phyloP scores from a whole-genome alignment of 306 rosid species.

The Pyrus bretschneideri region DNA sequence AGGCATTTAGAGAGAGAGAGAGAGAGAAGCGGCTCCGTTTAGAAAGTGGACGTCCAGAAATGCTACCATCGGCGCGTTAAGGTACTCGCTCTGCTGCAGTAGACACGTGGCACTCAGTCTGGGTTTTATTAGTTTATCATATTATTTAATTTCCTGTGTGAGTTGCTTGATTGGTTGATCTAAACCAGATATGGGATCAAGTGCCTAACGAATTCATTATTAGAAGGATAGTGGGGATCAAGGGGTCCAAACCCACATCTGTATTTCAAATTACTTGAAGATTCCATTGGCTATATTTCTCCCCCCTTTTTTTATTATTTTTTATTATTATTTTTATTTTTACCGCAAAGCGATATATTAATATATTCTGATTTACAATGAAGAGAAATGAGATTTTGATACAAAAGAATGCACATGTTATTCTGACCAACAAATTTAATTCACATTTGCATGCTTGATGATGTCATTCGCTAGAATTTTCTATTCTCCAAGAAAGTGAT shows the following conservation, averaged over 20 bases:
- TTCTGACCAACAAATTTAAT: too few relatives aligned
- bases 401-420: rapidly evolving
- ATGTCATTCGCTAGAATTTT: too few relatives aligned
- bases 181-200: conserved; percentile 13
- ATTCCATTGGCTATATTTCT: background rate
- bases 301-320: too few relatives aligned
- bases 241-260: background rate
- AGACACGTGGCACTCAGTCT: background rate
- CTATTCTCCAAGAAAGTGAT: too few relatives aligned
- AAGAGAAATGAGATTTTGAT: too few relatives aligned
- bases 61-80: background rate
- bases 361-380: too few relatives aligned
- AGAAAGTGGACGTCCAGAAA: background rate
- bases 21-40: background rate
- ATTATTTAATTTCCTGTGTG: background rate
- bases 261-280: background rate
- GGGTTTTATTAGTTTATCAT: too few relatives aligned
- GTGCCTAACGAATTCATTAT: conserved; percentile 8
- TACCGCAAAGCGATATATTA: too few relatives aligned
- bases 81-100: background rate
- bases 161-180: background rate
- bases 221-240: background rate
- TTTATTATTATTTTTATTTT: too few relatives aligned
- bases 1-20: background rate
- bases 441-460: too few relatives aligned